Evolutionary conservation across 208 protist genomes (phyloP), one percentile per base, ranked within the genome.

Genomic region (Crithidia sp.): DNA sequence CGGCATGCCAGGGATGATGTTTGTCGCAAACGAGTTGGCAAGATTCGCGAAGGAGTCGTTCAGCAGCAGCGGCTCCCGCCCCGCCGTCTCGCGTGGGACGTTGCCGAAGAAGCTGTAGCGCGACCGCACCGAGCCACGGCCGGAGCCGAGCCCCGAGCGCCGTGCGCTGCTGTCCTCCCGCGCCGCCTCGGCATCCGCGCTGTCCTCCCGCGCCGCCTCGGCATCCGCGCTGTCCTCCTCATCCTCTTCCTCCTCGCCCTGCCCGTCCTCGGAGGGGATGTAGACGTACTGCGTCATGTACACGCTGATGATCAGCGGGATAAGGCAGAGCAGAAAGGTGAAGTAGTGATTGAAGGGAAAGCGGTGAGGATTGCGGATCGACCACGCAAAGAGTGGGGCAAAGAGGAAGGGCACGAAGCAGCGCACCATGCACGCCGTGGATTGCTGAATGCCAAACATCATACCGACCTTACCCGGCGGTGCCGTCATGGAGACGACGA

Each of bases 391-490:
- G 36, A 94, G 49, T 7, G 89, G 87, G 10, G 91, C 82, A 60
- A 84, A 81, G 37, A 88, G 55, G 41, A 92, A 85, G 0, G 91
- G 91, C 16, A 88, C 77, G 17, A 82, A 53, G 44, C 80, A 85
- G 8, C 91, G 88, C 65, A 92, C 83, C 47, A 89, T 57, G 43
- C 87, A 85, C n/a, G 79, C 82, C 19, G 82, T 87, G 6, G 87
- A 84, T 55, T 96, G 91, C 56, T 84, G 77, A 54, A 96, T 86
- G 47, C 86, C 91, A 65, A 93, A 94, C 84, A 94, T 93, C 45
- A 84, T 78, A 5, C 85, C 85, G 0, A 94, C 78, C 49, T 76
- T 75, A 5, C 84, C 85, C 2, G 45, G 70, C 14, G 91, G 88
- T 19, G 91, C 85, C 7, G 84, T 82, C 52, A 84, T 76, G 7